Conservation (phyloP, 768 basidiomycete species). For the Candolleomyces efflorescens region DNA sequence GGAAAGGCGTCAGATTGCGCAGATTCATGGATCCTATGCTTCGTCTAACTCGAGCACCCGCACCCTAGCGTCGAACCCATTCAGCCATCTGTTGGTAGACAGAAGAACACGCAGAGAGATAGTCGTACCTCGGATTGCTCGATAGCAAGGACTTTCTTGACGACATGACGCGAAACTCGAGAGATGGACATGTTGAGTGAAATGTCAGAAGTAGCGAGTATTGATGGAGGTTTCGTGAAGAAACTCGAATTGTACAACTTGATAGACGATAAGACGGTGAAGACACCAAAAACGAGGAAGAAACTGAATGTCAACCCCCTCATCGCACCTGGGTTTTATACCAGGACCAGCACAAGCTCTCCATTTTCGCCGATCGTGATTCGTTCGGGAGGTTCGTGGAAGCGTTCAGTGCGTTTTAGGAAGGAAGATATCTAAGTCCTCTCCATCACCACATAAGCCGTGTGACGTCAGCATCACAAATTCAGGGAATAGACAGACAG, state of each 20-base stretch:
- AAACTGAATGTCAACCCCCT: neutral
- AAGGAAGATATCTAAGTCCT: neutral
- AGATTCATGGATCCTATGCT: slow-evolving; percentile 76
- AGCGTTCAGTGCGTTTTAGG: neutral
- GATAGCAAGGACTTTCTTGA: slow-evolving; percentile 72
- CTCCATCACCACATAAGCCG: neutral
- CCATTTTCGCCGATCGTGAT: neutral
- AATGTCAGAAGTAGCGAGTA: neutral
- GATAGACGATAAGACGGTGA: neutral
- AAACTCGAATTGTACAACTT: neutral
- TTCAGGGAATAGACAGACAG: neutral
- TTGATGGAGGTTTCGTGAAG: neutral
- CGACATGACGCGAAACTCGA: slow-evolving; percentile 59
- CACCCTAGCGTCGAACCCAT: slow-evolving; percentile 46
- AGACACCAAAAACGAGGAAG: neutral
- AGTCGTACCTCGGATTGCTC: slow-evolving; percentile 67
- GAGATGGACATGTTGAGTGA: slow-evolving; percentile 20
- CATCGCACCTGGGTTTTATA: slow-evolving; percentile 1
- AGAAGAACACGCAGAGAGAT: neutral
- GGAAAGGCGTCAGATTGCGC: slow-evolving; percentile 84
- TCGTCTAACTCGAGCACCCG: slow-evolving; percentile 77
- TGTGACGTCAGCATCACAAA: neutral
- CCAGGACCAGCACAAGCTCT: neutral
- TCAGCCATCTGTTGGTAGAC: slow-evolving; percentile 1
- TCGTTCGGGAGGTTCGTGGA: neutral